Conservation (phyloP, 257 asterid species). For the Orobanche coerulescens region DNA sequence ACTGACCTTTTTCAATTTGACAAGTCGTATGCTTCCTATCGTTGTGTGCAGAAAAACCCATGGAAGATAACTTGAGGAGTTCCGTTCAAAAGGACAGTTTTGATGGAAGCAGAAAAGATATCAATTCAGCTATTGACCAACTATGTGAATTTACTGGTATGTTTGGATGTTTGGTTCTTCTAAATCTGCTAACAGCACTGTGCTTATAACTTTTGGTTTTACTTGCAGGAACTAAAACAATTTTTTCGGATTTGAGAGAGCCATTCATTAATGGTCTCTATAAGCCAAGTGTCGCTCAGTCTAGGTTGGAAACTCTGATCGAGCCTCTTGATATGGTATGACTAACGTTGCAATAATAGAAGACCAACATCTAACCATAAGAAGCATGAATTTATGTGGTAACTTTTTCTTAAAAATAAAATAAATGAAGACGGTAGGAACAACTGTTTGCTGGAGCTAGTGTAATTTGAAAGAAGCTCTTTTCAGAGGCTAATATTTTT, state of each 20-base stretch:
- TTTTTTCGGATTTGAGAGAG: slow-evolving; percentile 94
- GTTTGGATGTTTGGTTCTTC: slow-evolving; percentile 11
- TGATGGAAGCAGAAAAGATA: slow-evolving; percentile 91
- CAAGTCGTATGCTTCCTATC: slow-evolving; percentile 19
- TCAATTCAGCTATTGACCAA: slow-evolving; percentile 74
- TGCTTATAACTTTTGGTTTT: slow-evolving; percentile 12
- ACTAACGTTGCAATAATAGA: neutral
- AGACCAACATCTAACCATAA: neutral
- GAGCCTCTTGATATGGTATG: slow-evolving; percentile 83
- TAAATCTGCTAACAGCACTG: neutral
- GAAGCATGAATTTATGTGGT: neutral
- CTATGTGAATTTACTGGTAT: slow-evolving; percentile 87
- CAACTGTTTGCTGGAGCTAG: too few relatives aligned
- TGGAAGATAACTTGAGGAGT: slow-evolving; percentile 36
- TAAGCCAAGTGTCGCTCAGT: slow-evolving; percentile 71
- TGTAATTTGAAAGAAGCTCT: too few relatives aligned
- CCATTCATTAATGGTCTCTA: slow-evolving; percentile 76
- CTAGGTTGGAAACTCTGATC: slow-evolving; percentile 69
- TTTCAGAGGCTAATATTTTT: slow-evolving; percentile 11
- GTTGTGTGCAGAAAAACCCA: slow-evolving; percentile 41
- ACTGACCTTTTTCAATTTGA: neutral
- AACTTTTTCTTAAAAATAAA: too few relatives aligned
- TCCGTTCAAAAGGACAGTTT: slow-evolving; percentile 62
- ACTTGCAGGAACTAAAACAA: slow-evolving; percentile 65
- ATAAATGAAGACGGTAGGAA: too few relatives aligned